A percentile compares a stretch with the other conserved stretches of the same genome.
These are phyloP conservation scores for Mucor circinelloides DNA, from an alignment of 371 early-diverging fungal genomes.

Conservation along the genomic window DNA sequence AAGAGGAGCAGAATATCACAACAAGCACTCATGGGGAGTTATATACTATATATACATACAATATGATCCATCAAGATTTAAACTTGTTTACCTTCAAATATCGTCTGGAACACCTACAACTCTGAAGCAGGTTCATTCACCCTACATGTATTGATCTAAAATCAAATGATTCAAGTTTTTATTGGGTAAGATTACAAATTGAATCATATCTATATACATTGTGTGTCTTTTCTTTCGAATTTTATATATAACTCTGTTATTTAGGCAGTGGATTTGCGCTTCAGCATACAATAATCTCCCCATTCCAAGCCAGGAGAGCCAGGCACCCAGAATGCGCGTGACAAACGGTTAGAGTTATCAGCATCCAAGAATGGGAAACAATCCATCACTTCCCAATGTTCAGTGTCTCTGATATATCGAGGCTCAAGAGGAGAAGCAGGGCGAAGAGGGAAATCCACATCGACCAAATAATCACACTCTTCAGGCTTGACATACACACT, in stretches of 20 bases:
- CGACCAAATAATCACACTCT: slow-evolving; percentile 77
- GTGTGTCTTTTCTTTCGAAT: background rate
- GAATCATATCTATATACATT: background rate
- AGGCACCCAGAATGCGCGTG: slow-evolving; percentile 66
- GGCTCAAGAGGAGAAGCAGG: slow-evolving; percentile 45
- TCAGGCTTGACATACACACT: slow-evolving; percentile 45
- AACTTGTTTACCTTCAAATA: too few species aligned
- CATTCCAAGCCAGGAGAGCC: slow-evolving; percentile 47
- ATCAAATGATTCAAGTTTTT: background rate
- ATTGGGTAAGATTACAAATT: background rate
- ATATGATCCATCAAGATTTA: too few species aligned
- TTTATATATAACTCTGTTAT: background rate
- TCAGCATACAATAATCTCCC: slow-evolving; percentile 71
- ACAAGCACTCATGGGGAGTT: too few species aligned
- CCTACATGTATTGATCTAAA: background rate
- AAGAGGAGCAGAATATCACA: too few species aligned
- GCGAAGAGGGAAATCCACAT: slow-evolving; percentile 55
- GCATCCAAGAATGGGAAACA: slow-evolving; percentile 68
- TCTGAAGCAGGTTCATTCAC: too few species aligned
- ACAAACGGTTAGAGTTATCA: slow-evolving; percentile 40
- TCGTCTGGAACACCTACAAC: too few species aligned
- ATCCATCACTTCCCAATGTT: slow-evolving; percentile 53
- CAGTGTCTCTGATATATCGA: slow-evolving; percentile 48
- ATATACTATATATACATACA: too few species aligned
- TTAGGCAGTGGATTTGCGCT: slow-evolving; percentile 21